Percentiles rank a stretch among this genome's conserved stretches.
Conservation (phyloP, 73 alveolate species). For the Paramecium biaurelia region DNA sequence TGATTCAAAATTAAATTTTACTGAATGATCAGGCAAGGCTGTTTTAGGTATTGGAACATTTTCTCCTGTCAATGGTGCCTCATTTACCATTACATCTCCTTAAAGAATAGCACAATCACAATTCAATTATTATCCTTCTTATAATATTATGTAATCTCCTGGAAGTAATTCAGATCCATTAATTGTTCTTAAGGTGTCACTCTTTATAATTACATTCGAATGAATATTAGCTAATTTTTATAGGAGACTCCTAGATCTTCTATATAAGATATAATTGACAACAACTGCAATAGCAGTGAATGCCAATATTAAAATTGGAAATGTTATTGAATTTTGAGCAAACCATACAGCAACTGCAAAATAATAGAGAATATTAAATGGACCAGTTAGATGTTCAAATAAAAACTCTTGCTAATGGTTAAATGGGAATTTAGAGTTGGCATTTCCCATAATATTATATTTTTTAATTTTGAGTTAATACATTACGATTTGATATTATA, state of each 20-base stretch:
- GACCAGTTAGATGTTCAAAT: not conserved
- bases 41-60: constrained; percentile 85
- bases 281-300: not conserved
- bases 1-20: not conserved
- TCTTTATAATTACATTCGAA: not conserved
- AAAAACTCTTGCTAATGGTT: not conserved
- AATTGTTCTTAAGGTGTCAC: not conserved
- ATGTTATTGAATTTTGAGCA: not conserved
- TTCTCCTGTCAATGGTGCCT: constrained; percentile 96
- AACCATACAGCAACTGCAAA: constrained; percentile 14
- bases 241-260: not conserved
- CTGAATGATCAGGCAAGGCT: constrained; percentile 67
- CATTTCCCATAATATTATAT: not conserved
- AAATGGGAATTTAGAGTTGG: not conserved
- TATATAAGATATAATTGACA: not conserved
- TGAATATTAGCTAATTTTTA: not conserved
- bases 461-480: not conserved
- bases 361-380: not conserved
- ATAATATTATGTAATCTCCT: constrained; percentile 89
- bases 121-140: constrained; percentile 79
- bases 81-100: constrained; percentile 90
- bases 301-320: not conserved
- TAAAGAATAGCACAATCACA: constrained; percentile 84
- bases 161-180: constrained; percentile 85
- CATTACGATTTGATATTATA: not conserved